Evolutionary conservation across 2,329 filamentous ascomycete genomes (phyloP).

Genomic region (Xylariaceae sp.): DNA sequence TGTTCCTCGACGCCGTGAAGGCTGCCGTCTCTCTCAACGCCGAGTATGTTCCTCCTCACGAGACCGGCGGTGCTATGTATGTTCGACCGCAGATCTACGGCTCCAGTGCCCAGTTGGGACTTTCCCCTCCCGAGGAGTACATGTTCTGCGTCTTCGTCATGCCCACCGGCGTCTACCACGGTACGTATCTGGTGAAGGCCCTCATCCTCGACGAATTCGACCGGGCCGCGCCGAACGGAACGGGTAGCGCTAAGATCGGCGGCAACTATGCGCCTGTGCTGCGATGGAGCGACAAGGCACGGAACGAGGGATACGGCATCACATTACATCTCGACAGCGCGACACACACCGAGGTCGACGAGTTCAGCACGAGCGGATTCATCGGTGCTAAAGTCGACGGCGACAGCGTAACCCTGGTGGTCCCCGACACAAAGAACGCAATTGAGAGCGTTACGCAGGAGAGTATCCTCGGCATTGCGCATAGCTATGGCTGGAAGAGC

Average conservation of each 20-base stretch:
- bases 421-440: conserved; percentile 83
- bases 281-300: conserved; percentile 78
- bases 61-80: conserved; percentile 88
- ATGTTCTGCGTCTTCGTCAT: conserved; percentile 86
- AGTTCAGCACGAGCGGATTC: conserved; percentile 94
- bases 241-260: conserved; percentile 87
- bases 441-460: conserved; percentile 70
- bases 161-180: conserved; percentile 92
- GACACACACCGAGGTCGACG: conserved; percentile 80
- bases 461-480: conserved; percentile 71
- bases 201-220: conserved; percentile 92
- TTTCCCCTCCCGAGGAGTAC: conserved; percentile 87
- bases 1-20: conserved; percentile 73
- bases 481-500: conserved; percentile 77
- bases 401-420: conserved; percentile 65
- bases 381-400: conserved; percentile 68
- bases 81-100: conserved; percentile 87
- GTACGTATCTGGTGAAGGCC: conserved; percentile 79
- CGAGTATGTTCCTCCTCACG: conserved; percentile 84
- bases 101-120: conserved; percentile 77
- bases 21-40: conserved; percentile 86
- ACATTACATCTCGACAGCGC: conserved; percentile 89
- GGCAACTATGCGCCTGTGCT: conserved; percentile 95
- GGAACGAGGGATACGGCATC: conserved; percentile 80
- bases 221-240: conserved; percentile 85